A percentile compares a stretch with the other conserved stretches of the same genome.
Conservation (phyloP, 495 filamentous ascomycete genomes). For the Hypoxylon fuscum region DNA sequence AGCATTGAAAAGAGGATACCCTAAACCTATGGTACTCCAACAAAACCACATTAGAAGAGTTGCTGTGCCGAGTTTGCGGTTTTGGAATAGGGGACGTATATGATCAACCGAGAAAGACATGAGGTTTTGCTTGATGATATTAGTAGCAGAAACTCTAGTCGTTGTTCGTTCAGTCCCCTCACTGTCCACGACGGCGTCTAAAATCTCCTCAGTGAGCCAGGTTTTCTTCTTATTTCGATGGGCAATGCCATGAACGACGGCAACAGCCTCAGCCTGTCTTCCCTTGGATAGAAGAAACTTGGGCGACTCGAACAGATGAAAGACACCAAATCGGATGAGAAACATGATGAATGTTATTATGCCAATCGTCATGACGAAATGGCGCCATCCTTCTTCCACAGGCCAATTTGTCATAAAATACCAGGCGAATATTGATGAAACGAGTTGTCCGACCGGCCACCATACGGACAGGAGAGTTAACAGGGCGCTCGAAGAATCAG, state of each 20-base stretch:
- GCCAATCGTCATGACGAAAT: constrained; percentile 75
- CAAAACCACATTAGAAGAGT: constrained; percentile 67
- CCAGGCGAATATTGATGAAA: constrained; percentile 81
- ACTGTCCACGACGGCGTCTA: constrained; percentile 62
- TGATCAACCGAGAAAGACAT: constrained; percentile 55
- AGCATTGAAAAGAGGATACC: constrained; percentile 83
- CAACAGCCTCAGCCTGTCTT: constrained; percentile 77
- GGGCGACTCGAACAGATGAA: constrained; percentile 84
- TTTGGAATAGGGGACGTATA: constrained; percentile 59
- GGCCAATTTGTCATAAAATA: constrained; percentile 75
- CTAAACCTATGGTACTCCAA: constrained; percentile 64
- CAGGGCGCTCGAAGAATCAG: constrained; percentile 77
- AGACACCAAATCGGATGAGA: constrained; percentile 77
- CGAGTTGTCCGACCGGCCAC: constrained; percentile 80
- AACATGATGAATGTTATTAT: constrained; percentile 77
- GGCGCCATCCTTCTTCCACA: constrained; percentile 79
- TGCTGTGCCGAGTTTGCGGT: constrained; percentile 56
- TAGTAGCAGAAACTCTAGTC: constrained; percentile 43
- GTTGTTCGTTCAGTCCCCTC: constrained; percentile 32
- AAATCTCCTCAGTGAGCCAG: constrained; percentile 65
- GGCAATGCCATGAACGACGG: constrained; percentile 79
- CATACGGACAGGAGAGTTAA: constrained; percentile 80
- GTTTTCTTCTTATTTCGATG: constrained; percentile 71
- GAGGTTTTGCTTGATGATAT: constrained; percentile 49
- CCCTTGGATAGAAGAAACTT: constrained; percentile 82